phyloP scores from a whole-genome alignment of 768 basidiomycete genomes.

The Agrocybe chaxingu region DNA sequence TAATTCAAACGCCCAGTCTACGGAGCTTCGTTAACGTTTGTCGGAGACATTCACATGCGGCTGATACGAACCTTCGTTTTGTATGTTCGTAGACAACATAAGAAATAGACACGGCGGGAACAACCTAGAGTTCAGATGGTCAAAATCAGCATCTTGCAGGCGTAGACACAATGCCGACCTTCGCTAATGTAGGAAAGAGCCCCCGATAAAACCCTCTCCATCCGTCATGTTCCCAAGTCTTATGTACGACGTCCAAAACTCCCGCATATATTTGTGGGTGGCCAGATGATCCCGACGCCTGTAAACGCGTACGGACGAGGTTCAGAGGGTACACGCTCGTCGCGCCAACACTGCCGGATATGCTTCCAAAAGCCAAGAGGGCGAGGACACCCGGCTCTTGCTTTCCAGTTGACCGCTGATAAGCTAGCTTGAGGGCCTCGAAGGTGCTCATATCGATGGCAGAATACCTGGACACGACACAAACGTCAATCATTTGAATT shows the following conservation, averaged over 20 bases:
- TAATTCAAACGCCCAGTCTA: conserved; percentile 55
- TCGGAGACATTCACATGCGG: background rate
- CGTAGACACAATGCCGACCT: conserved; percentile 42
- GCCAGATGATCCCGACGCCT: conserved; percentile 94
- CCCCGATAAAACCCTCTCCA: conserved; percentile 96
- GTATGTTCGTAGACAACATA: conserved; percentile 92
- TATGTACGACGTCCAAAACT: conserved; percentile 77
- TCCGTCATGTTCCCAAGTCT: conserved; percentile 82
- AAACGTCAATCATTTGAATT: background rate
- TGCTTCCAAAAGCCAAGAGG: conserved; percentile 84
- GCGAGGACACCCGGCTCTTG: conserved; percentile 90
- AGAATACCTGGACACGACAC: conserved; percentile 53
- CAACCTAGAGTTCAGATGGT: conserved; percentile 51
- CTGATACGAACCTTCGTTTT: conserved; percentile 63
- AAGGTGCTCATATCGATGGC: conserved; percentile 99
- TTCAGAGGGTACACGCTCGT: conserved; percentile 91
- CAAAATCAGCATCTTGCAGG: background rate
- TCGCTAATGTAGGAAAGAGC: conserved; percentile 87
- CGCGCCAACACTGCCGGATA: conserved; percentile 92
- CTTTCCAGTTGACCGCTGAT: conserved; percentile 79
- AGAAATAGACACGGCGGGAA: conserved; percentile 95
- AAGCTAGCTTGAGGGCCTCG: conserved; percentile 91
- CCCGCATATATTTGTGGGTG: conserved; percentile 91
- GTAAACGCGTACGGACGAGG: conserved; percentile 89
- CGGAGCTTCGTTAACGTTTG: conserved; percentile 9